A percentile compares a stretch with the other conserved stretches of the same genome.
These are phyloP conservation scores for Kwoniella sp. DNA, from an alignment of 768 basidiomycete species.

Conservation along the genomic window DNA sequence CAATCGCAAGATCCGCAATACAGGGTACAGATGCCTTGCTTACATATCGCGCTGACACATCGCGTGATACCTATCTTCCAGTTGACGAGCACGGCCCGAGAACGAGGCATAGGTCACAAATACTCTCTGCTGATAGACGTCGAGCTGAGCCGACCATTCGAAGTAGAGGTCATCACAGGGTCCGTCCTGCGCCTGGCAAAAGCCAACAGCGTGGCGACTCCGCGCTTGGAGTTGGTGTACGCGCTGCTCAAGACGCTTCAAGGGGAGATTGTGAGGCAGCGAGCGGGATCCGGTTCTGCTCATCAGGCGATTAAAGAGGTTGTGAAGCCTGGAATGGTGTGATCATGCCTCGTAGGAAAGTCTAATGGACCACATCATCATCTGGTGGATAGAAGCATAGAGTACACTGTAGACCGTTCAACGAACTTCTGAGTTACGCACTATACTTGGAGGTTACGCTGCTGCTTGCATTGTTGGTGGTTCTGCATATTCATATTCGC, in stretches of 20 bases:
- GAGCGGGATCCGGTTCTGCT: no score
- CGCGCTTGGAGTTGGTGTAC: conserved; percentile 36
- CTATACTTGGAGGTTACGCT: no score
- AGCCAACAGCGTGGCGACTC: conserved; percentile 29
- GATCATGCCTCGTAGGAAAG: no score
- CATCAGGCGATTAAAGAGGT: conserved; percentile 10
- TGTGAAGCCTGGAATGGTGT: conserved; percentile 5
- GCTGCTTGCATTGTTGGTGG: no score
- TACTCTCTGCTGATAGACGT: conserved; percentile 50
- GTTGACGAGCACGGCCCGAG: conserved; percentile 13
- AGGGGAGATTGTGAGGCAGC: conserved; percentile 23
- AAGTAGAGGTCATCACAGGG: conserved; percentile 48
- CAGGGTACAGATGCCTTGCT: neutral
- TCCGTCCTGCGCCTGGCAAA: conserved; percentile 38
- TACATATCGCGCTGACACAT: no score
- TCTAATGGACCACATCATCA: no score
- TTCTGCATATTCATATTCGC: no score
- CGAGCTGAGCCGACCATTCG: conserved; percentile 46
- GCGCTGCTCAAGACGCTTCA: conserved; percentile 45
- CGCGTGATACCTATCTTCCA: no score
- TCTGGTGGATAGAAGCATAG: no score
- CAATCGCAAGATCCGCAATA: neutral
- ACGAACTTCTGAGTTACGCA: no score
- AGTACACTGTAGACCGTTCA: no score
- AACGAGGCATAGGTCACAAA: conserved; percentile 31